These are phyloP conservation scores for Phytophthora gonapodyides DNA, from an alignment of 352 stramenopile genomes.

Conservation along the genomic window DNA sequence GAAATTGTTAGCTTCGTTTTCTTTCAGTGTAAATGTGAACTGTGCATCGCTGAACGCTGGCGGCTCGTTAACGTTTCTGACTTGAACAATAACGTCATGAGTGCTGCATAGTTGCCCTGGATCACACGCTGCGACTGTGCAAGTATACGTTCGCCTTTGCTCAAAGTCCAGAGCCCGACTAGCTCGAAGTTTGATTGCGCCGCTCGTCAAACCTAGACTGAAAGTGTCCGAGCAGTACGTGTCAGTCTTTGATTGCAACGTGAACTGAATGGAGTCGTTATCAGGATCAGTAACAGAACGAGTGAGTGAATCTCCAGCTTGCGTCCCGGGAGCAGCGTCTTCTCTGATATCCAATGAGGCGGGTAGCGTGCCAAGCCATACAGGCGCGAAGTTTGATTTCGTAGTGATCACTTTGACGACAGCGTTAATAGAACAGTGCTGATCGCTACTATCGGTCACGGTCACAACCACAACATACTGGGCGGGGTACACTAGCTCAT, in stretches of 20 bases:
- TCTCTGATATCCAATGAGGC: constrained; percentile 45
- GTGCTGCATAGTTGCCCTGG: constrained; percentile 50
- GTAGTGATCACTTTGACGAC: constrained; percentile 39
- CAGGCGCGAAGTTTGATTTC: constrained; percentile 56
- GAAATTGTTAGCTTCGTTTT: constrained; percentile 32
- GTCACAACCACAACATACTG: constrained; percentile 39
- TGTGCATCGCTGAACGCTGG: constrained; percentile 40
- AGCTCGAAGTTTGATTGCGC: constrained; percentile 36
- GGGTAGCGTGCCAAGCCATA: constrained; percentile 40
- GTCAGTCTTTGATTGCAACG: constrained; percentile 58
- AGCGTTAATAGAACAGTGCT: constrained; percentile 31
- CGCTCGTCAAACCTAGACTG: constrained; percentile 31
- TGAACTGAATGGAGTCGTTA: constrained; percentile 47
- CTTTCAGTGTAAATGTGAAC: constrained; percentile 42
- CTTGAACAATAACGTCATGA: constrained; percentile 43
- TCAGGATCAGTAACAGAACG: constrained; percentile 47
- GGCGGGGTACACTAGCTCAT: constrained; percentile 45
- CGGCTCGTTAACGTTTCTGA: constrained; percentile 61
- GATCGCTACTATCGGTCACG: constrained; percentile 48
- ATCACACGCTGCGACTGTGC: constrained; percentile 61
- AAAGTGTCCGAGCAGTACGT: constrained; percentile 56
- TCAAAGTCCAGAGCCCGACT: constrained; percentile 49
- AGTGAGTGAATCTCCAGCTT: constrained; percentile 28
- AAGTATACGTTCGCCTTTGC: constrained; percentile 39
- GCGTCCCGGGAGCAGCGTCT: constrained; percentile 36